phyloP scores from a whole-genome alignment of 257 asterid genomes.

The Capsicum chinense region DNA sequence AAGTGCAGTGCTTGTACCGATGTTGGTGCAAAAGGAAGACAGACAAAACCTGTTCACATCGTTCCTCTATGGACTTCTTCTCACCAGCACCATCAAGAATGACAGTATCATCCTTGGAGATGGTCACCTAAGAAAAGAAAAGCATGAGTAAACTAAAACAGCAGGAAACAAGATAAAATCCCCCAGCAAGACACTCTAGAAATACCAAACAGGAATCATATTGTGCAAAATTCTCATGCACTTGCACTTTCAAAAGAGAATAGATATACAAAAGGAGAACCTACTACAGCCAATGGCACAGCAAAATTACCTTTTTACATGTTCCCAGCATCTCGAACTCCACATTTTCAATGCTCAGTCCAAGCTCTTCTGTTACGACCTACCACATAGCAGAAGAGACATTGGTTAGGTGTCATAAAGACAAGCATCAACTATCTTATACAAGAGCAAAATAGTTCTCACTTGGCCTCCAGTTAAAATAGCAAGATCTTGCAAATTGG shows the following conservation, averaged over 20 bases:
- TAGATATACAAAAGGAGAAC: not conserved
- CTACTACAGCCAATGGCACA: not conserved
- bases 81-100: constrained; percentile 94
- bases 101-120: constrained; percentile 92
- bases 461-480: constrained; percentile 90
- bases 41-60: constrained; percentile 78
- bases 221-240: not conserved
- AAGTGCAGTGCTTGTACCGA: not conserved
- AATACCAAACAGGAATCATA: not conserved
- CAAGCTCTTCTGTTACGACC: constrained; percentile 97
- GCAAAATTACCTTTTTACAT: constrained; percentile 71
- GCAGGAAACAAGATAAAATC: not conserved
- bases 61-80: constrained; percentile 79
- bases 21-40: not conserved
- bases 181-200: not conserved
- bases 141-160: not conserved
- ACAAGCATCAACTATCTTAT: not conserved
- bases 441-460: constrained; percentile 19
- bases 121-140: constrained; percentile 55
- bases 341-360: constrained; percentile 78
- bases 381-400: constrained; percentile 32
- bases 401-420: not conserved
- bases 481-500: constrained; percentile 83
- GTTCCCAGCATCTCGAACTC: constrained; percentile 88
- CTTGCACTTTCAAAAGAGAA: not conserved